A percentile compares a stretch with the other conserved stretches of the same genome.
Evolutionary conservation across 2,329 filamentous ascomycete species (phyloP).

Genomic region (Gremmenia infestans): DNA sequence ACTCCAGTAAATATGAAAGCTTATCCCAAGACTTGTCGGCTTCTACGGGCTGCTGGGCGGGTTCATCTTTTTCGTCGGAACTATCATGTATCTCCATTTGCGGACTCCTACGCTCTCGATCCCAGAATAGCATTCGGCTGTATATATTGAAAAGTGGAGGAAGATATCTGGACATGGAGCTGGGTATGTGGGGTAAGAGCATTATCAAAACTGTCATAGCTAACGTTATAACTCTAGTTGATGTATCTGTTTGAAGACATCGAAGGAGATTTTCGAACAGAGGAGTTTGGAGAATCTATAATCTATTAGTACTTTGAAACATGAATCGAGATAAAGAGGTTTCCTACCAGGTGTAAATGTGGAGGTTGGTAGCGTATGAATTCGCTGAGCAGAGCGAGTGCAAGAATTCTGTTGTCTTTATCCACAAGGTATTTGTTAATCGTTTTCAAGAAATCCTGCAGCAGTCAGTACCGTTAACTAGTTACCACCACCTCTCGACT

Average conservation of each 20-base stretch:
- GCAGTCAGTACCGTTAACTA: conserved; percentile 16
- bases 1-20: conserved; percentile 54
- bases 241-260: conserved; percentile 73
- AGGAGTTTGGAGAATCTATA: conserved; percentile 58
- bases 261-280: conserved; percentile 67
- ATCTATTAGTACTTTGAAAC: background rate
- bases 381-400: conserved; percentile 62
- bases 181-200: conserved; percentile 77
- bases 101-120: conserved; percentile 34
- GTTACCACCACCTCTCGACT: too few relatives aligned
- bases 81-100: conserved; percentile 8
- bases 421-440: conserved; percentile 63
- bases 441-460: conserved; percentile 59
- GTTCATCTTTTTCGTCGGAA: conserved; percentile 26
- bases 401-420: conserved; percentile 57
- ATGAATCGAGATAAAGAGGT: background rate
- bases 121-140: conserved; percentile 75
- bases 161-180: conserved; percentile 61
- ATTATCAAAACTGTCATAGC: conserved; percentile 73
- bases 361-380: conserved; percentile 75
- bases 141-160: conserved; percentile 78
- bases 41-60: conserved; percentile 31
- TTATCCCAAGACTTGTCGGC: conserved; percentile 56
- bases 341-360: conserved; percentile 57
- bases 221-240: conserved; percentile 69